Evolutionary conservation across 495 filamentous ascomycete species (phyloP), one percentile per base, ranked within the genome.

Genomic region (Xylaria sp.): DNA sequence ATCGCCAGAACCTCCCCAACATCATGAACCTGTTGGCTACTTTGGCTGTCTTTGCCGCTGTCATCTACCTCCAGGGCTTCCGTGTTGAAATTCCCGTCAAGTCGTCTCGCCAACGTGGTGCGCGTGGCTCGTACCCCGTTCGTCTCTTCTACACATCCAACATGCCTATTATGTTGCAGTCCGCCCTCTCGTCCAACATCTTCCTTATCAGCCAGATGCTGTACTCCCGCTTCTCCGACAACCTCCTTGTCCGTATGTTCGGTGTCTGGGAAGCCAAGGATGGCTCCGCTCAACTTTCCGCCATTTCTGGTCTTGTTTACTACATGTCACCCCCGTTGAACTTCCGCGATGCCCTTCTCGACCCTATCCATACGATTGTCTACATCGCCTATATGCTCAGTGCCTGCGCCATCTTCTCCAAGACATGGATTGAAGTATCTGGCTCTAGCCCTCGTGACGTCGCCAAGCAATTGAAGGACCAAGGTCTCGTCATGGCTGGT

Each of bases 81-180:
- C 95, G 97, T 73, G 97, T 99, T 78, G 97, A 99, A 84, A 98
- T 99, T 81, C 97, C 97, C 72, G 97, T 99, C 89, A 99, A 99
- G 89, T 97, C 94, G 50, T 95, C 94, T 71, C 94, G 95, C 85
- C 97, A 98, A 86, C 94, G 97, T 87, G 97, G 97, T 80, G 97
- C 97, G 83, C 95, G 97, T 77, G 97, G 86, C 85, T 93, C 84
- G 79, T 97, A 90, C 80, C 89, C 89, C 67, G 87, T 93, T 79
- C 91, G 92, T 76, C 90, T 93, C 48, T 94, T 93, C 86, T 94
- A 94, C 82, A 94, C 92, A 74, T 92, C 90, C 76, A 93, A 93
- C 89, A 93, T 99, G 97, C 97, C 97, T 76, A 99, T 99, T 86
- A 98, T 99, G 97, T 88, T 99, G 74, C 97, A 98, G 86, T 97